Evolutionary conservation across 805 yeast genomes (phyloP).

Genomic region (Candida peoriensis): DNA sequence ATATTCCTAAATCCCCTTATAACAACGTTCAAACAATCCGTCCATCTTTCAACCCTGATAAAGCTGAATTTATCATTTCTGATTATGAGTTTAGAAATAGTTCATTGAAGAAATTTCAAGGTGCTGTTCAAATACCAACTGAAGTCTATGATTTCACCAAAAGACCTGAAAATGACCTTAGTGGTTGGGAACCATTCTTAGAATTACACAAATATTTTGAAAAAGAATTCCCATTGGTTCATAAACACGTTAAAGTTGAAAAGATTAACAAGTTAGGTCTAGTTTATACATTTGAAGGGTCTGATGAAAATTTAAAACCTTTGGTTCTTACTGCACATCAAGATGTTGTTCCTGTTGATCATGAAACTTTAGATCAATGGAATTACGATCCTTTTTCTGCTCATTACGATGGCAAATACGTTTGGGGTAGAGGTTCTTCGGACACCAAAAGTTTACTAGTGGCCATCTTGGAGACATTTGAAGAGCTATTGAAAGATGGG

Average conservation of each 20-base stretch:
- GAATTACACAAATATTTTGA: conserved; percentile 45
- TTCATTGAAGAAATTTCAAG: conserved; percentile 16
- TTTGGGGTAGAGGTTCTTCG: conserved; percentile 72
- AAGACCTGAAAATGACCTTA: conserved; percentile 24
- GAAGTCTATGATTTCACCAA: conserved; percentile 51
- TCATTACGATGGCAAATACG: conserved; percentile 51
- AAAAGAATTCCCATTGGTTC: conserved; percentile 51
- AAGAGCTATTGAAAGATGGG: conserved; percentile 41
- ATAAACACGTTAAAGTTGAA: conserved; percentile 43
- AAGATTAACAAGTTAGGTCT: conserved; percentile 61
- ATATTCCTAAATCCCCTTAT: neutral
- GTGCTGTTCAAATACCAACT: conserved; percentile 63
- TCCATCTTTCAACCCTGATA: neutral
- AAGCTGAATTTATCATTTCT: neutral
- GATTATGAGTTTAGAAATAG: conserved; percentile 3
- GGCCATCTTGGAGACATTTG: conserved; percentile 59
- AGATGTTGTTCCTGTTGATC: conserved; percentile 78
- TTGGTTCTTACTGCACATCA: conserved; percentile 71
- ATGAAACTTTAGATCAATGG: conserved; percentile 58
- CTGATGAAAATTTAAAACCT: conserved; percentile 49
- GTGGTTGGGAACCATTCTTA: conserved; percentile 31
- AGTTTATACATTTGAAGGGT: conserved; percentile 61
- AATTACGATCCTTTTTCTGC: conserved; percentile 62
- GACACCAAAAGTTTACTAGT: conserved; percentile 70
- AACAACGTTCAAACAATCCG: neutral